A percentile compares a stretch with the other conserved stretches of the same genome.
Conservation (phyloP, 2,329 filamentous ascomycete genomes). For the Neonectria ditissima region DNA sequence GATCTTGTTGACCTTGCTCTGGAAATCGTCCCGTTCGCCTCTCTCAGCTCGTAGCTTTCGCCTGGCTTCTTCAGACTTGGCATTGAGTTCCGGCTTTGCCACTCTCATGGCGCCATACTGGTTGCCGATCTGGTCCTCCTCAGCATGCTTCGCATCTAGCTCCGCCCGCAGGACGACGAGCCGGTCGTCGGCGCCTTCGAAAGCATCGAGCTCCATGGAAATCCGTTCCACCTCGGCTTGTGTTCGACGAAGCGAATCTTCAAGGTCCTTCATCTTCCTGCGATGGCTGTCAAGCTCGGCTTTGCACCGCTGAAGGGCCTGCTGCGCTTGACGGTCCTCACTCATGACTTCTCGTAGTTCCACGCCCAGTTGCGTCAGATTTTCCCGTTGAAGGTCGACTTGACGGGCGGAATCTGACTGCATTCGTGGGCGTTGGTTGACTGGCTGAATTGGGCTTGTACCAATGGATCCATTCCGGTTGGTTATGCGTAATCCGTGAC, state of each 20-base stretch:
- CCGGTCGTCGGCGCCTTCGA: slow-evolving; percentile 75
- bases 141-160: slow-evolving; percentile 65
- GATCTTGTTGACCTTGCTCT: slow-evolving; percentile 65
- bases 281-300: slow-evolving; percentile 59
- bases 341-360: slow-evolving; percentile 66
- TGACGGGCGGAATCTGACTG: slow-evolving; percentile 79
- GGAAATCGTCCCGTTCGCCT: slow-evolving; percentile 55
- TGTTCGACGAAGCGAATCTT: slow-evolving; percentile 67
- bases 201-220: slow-evolving; percentile 72
- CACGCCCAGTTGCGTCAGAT: slow-evolving; percentile 63
- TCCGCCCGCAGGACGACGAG: slow-evolving; percentile 69
- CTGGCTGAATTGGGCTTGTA: slow-evolving; percentile 60
- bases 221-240: slow-evolving; percentile 66
- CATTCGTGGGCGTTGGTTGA: slow-evolving; percentile 74
- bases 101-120: slow-evolving; percentile 66
- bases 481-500: slow-evolving; percentile 70
- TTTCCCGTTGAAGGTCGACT: slow-evolving; percentile 64
- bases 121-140: slow-evolving; percentile 62
- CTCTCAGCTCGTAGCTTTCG: slow-evolving; percentile 48
- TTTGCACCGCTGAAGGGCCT: slow-evolving; percentile 61
- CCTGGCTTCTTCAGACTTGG: slow-evolving; percentile 56
- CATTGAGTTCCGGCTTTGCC: slow-evolving; percentile 62
- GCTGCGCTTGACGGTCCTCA: slow-evolving; percentile 60
- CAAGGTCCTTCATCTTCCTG: slow-evolving; percentile 54
- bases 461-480: slow-evolving; percentile 55